These are phyloP conservation scores for Alternaria arborescens DNA, from an alignment of 2,329 filamentous ascomycete species.

Conservation along the genomic window DNA sequence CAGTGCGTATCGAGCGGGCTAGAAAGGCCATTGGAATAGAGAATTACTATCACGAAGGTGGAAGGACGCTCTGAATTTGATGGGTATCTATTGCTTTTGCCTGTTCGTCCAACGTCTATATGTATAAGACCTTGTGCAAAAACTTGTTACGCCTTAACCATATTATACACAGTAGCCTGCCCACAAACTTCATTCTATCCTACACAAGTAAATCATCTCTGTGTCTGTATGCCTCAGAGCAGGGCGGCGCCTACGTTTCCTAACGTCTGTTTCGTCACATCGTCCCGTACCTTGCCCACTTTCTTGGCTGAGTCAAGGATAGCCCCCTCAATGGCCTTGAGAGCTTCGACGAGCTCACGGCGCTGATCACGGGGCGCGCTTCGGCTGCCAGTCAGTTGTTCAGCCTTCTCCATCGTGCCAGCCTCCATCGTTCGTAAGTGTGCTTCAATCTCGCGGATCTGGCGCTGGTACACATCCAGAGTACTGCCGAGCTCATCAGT, in stretches of 20 bases:
- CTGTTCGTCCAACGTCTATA: background rate
- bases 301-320: constrained; percentile 58
- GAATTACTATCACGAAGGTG: background rate
- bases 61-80: background rate
- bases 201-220: background rate
- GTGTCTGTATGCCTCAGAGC: constrained; percentile 23
- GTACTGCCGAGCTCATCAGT: constrained; percentile 51
- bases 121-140: background rate
- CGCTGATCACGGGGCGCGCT: constrained; percentile 49
- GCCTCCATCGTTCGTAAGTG: constrained; percentile 60
- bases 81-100: constrained; percentile 26
- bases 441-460: constrained; percentile 58
- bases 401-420: constrained; percentile 54
- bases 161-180: background rate
- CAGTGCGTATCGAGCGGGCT: background rate
- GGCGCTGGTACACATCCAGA: constrained; percentile 53
- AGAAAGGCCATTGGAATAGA: background rate
- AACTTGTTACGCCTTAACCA: background rate
- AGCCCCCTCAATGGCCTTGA: constrained; percentile 60
- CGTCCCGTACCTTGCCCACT: constrained; percentile 58
- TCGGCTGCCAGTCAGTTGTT: constrained; percentile 51
- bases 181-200: background rate
- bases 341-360: constrained; percentile 57
- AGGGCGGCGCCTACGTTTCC: constrained; percentile 44
- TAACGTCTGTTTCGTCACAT: constrained; percentile 56